Percentiles rank a stretch among this genome's conserved stretches.
Conservation (phyloP, 768 basidiomycete genomes). For the Lactarius deliciosus region DNA sequence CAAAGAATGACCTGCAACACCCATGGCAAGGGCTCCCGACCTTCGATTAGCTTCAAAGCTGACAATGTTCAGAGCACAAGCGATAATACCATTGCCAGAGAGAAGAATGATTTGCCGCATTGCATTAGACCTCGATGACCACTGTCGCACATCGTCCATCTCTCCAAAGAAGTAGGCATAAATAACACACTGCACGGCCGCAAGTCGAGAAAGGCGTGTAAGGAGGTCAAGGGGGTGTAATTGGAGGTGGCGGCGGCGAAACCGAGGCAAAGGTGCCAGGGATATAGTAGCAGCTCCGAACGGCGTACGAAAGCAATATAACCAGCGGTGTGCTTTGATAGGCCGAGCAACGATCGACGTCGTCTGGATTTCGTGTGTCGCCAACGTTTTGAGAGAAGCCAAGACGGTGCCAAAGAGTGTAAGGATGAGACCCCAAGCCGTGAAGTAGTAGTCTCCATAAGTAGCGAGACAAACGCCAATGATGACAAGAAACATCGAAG, state of each 20-base stretch:
- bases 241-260: constrained; percentile 37
- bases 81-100: constrained; percentile 77
- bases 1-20: constrained; percentile 70
- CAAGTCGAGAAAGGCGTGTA: constrained; percentile 87
- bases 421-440: constrained; percentile 76
- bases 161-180: constrained; percentile 83
- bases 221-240: constrained; percentile 84
- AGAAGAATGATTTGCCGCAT: constrained; percentile 43
- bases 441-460: constrained; percentile 95
- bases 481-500: constrained; percentile 81
- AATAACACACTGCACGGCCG: constrained; percentile 81
- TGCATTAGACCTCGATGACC: constrained; percentile 35
- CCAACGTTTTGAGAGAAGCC: constrained; percentile 91
- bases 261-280: constrained; percentile 21
- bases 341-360: constrained; percentile 30
- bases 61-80: constrained; percentile 91
- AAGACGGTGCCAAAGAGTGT: constrained; percentile 89
- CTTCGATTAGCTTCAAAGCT: constrained; percentile 95
- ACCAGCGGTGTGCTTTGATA: constrained; percentile 15
- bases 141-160: constrained; percentile 53
- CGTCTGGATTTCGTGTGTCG: constrained; percentile 77
- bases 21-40: constrained; percentile 87
- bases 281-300: constrained; percentile 26
- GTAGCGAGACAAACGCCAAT: constrained; percentile 91
- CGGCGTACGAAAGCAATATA: constrained; percentile 6